These are phyloP conservation scores for Penstemon eatonii DNA, from an alignment of 257 asterid genomes.

Conservation along the genomic window DNA sequence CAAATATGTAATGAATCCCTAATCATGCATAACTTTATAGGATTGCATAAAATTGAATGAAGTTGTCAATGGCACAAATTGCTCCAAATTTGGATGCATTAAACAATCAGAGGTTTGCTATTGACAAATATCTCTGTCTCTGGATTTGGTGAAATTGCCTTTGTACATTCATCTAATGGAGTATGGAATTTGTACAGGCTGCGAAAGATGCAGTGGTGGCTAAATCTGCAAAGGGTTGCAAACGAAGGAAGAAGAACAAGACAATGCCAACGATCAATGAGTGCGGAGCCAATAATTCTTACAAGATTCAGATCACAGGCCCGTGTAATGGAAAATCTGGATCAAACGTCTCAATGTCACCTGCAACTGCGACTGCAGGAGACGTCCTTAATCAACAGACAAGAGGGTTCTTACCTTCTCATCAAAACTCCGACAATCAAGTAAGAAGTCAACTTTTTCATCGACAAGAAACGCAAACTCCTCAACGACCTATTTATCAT, in stretches of 20 bases:
- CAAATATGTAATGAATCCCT: not conserved
- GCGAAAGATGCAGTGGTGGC: slow-evolving; percentile 5
- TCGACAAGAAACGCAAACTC: no score
- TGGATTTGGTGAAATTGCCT: no score
- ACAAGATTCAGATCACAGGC: slow-evolving; percentile 16
- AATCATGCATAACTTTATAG: slow-evolving; percentile 26
- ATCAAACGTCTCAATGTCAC: slow-evolving; percentile 24
- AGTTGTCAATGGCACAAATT: slow-evolving; percentile 7
- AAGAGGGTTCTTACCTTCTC: no score
- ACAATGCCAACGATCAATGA: not conserved
- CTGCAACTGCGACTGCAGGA: slow-evolving; percentile 23
- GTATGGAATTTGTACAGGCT: slow-evolving; percentile 21
- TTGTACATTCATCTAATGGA: not conserved
- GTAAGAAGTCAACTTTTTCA: no score
- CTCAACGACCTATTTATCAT: slow-evolving; percentile 9
- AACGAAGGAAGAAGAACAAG: slow-evolving; percentile 5
- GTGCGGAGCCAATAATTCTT: not conserved
- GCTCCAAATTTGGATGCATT: slow-evolving; percentile 33
- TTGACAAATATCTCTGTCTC: no score
- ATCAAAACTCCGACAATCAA: no score
- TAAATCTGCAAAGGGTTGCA: slow-evolving; percentile 3
- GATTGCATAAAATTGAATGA: slow-evolving; percentile 26
- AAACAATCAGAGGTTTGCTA: slow-evolving; percentile 15
- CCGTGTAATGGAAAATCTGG: slow-evolving; percentile 23
- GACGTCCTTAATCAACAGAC: no score